Base-by-base conservation (phyloP, 306 rosid genomes). In the Casuarina equisetifolia region DNA sequence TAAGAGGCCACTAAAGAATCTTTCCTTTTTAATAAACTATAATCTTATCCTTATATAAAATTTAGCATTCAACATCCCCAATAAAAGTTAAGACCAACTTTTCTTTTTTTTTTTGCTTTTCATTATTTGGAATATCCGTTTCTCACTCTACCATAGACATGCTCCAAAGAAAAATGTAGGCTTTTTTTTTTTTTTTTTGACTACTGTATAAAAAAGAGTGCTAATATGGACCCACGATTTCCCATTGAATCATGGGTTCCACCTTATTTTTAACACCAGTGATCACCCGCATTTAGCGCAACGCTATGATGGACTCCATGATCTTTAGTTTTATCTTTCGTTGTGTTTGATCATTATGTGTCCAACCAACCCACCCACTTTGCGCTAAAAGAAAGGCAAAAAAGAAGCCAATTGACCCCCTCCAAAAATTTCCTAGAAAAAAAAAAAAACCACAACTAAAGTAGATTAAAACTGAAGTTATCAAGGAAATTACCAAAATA, bases 161-260 rank as follows among this genome's bases (percentile, higher is more conserved):
- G 3, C 15, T 17, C 10, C 35, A 40, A 44, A 46, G 32, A 25
- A 40, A 82, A 53, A 35, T 63, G 42, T 79, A 52, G 35, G 69
- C 6, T 67, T 45, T 78, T 66, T 54, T 77, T 84, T 82, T 35
- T 25, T 78, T 66, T 54, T 77, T 84, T 82, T 20, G 82, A 75
- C 81, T 64, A 76, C 13, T 3, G 40, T 19, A 63, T 55, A 55
- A 46, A 74, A 76, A 57, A 53, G n/a, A 19, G 70, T 64, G 78
- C 66, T 73, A 55, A 44, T 50, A 82, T 86, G 82, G 84, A 78
- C 70, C 68, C 85, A 66, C 80, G 32, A 40, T 53, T 44, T 20
- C 39, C 36, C 76, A 74, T 32, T 45, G 32, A 25, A 25, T 25
- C 32, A 25, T 25, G 50, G 58, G 17, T 45, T 52, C 74, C 63